Evolutionary conservation across 2,329 filamentous ascomycete genomes (phyloP), one percentile per base, ranked within the genome.

Genomic region (Cladophialophora chaetospira): DNA sequence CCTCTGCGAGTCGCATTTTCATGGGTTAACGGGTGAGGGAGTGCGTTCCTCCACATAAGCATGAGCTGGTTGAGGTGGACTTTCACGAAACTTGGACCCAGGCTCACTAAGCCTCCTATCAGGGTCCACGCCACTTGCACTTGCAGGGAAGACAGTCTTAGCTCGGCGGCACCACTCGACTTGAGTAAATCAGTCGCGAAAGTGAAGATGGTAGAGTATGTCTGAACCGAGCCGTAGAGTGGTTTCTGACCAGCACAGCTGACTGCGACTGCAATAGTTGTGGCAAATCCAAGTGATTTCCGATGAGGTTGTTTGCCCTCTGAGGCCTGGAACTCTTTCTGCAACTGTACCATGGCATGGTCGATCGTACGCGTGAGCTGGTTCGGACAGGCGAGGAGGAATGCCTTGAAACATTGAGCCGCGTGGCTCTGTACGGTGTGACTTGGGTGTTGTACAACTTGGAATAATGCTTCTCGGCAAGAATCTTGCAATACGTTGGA

Each of bases 111-210:
- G 0, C 95, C 94, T 33, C 95, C 94, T 44, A 99, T 96, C 55
- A 99, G 78, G 45, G 96, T 95, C 93, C 94, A 99, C 4, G 94
- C 94, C 2, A 99, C 92, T 70, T 99, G 94, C 21, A 99, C 91
- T 69, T 99, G 94, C 1, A 91, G 96, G 67, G 90, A 90, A 5
- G 94, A 96, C 31, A 94, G 86, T 25, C 93, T 86, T 51, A 99
- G 78, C 70, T 99, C 93, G 1, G 91, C 94, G 69, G 91, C 90
- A 43, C 91, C 87, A 70, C 91, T 97, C 0, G 88, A 92, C 72
- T 99, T 99, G 35, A 99, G 81, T 25, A 99, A 78, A 35, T 90
- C 89, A 0, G 92, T 97, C 1, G 94, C 92, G 77, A 97, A 91
- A 5, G 89, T 88, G 56, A 97, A 81, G 10, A 97, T 89, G 28